phyloP scores from a whole-genome alignment of 2,329 filamentous ascomycete species.

The Trichoderma koningii region DNA sequence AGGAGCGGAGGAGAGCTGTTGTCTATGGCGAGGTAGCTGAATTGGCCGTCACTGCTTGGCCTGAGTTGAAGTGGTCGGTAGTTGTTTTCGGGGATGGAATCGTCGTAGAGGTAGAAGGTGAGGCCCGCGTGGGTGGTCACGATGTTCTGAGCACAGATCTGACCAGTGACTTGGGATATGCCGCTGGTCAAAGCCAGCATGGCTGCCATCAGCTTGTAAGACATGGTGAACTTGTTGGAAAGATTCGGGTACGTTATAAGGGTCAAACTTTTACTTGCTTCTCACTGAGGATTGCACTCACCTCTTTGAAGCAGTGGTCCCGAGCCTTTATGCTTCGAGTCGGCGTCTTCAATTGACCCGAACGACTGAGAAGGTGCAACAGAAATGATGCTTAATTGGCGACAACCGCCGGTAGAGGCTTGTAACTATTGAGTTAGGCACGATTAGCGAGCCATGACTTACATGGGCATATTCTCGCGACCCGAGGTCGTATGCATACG shows the following conservation, averaged over 20 bases:
- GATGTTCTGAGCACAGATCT: conserved; percentile 13
- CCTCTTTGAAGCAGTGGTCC: not conserved
- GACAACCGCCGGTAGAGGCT: not conserved
- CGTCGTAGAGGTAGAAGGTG: conserved; percentile 20
- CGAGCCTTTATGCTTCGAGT: conserved; percentile 2
- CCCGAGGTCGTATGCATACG: not conserved
- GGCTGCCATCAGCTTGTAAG: not conserved
- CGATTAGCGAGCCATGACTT: not conserved
- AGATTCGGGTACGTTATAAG: not conserved
- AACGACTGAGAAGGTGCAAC: not conserved
- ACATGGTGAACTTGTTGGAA: not conserved
- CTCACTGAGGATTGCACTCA: too few species aligned
- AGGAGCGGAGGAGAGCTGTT: conserved; percentile 16
- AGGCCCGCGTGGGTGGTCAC: conserved; percentile 14
- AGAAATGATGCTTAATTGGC: not conserved
- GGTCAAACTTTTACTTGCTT: not conserved
- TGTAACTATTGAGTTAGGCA: not conserved
- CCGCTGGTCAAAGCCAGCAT: conserved; percentile 6
- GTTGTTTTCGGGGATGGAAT: conserved; percentile 15
- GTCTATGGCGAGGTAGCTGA: conserved; percentile 18
- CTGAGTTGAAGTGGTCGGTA: conserved; percentile 18
- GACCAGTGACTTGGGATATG: conserved; percentile 6
- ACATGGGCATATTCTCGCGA: not conserved
- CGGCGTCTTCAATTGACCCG: not conserved
- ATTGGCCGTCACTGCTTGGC: conserved; percentile 17